Base-by-base conservation (phyloP, 192 early-diverging fungal species). In the Coemansia sp. region DNA sequence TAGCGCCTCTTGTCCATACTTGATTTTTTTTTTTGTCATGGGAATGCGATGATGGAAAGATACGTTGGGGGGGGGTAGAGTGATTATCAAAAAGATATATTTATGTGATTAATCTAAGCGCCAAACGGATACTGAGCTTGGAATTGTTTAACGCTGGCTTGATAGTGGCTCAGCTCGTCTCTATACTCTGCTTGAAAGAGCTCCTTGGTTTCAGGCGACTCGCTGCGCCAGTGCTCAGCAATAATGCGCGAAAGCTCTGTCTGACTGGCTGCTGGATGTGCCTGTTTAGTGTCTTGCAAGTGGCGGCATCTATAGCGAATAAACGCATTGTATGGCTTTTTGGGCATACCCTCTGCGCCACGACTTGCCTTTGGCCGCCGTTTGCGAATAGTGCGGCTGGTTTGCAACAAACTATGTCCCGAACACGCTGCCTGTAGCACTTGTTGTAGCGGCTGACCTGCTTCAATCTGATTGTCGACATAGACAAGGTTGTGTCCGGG, bases 171-270 rank as follows among this genome's bases (percentile, higher is more conserved):
- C 47, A 71, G 38, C 15, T 71, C 78, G 10, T 41, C 46, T 2
- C 49, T 53, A 66, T 71, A 80, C 50, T 66, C 34, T 29, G 55
- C 65, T 13, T 68, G 57, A 39, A 65, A 75, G 49, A 22, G 16
- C 16, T 71, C 60, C 38, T 72, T 74, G 36, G 65, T 60, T 13
- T 34, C 41, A 1, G 70, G 62, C 9, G 61, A 40, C 41, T 75
- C 78, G 47, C 52, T 70, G 13, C 67, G 62, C 78, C 78, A 80
- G 31, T 69, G 39, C 39, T 75, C 70, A 7, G 78, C 73, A 3
- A 71, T 62, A 3, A 72, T 75, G 11, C 73, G 72, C 13, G 72
- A 71, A 5, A 80, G 50, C 24, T 71, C 78, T 2, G 53, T 61
- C 41, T 74, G 69, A 44, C 55, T 74, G 9, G 73, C 62, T 8